Evolutionary conservation across 192 early-diverging fungal genomes (phyloP).

Genomic region (Backusella tarrabulga): DNA sequence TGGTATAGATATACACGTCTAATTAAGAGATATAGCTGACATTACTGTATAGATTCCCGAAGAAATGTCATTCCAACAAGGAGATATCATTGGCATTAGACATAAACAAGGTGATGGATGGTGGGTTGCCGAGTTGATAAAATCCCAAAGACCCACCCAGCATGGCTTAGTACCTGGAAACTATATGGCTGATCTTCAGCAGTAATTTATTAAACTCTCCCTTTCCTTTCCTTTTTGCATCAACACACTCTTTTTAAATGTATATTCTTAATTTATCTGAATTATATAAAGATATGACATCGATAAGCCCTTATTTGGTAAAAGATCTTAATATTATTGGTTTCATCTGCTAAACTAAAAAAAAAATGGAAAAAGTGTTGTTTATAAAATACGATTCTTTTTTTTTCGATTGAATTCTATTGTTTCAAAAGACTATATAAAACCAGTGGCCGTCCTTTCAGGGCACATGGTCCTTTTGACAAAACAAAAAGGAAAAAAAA

Average conservation of each 20-base stretch:
- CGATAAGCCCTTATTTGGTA: not conserved
- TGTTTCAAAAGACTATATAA: not conserved
- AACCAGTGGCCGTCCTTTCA: not conserved
- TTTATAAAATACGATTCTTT: no score
- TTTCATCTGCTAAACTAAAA: not conserved
- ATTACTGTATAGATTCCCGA: constrained; percentile 35
- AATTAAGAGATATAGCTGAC: not conserved
- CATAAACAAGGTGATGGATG: constrained; percentile 53
- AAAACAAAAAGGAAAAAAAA: not conserved
- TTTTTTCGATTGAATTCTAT: not conserved
- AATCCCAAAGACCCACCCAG: constrained; percentile 2
- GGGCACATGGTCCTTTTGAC: not conserved
- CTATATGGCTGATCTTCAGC: constrained; percentile 25
- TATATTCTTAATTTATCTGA: not conserved
- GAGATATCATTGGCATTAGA: constrained; percentile 46
- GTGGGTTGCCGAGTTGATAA: constrained; percentile 53
- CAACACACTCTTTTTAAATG: not conserved
- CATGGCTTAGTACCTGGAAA: constrained; percentile 35
- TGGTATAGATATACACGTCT: not conserved
- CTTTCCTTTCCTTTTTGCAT: not conserved
- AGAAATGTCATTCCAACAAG: constrained; percentile 48
- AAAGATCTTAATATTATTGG: not conserved
- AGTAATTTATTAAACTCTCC: not conserved
- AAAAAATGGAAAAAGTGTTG: not conserved
- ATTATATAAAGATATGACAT: not conserved